These are phyloP conservation scores for Dianthus caryophyllus DNA, from an alignment of 148 eudicot species.

Conservation along the genomic window DNA sequence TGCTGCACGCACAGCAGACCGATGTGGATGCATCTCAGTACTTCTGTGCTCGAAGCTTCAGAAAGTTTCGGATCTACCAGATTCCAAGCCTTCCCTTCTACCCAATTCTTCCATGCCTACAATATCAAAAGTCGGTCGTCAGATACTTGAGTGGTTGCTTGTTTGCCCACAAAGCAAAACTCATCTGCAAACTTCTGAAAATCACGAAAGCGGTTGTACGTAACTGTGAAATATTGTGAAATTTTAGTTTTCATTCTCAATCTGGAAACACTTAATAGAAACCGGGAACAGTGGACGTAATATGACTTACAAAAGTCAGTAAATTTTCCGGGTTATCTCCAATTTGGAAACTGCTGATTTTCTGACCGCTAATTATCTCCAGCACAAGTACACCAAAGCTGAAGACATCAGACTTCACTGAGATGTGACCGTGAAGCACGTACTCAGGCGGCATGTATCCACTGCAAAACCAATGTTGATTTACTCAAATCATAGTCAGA, in stretches of 20 bases:
- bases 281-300: too few relatives aligned
- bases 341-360: slow-evolving; percentile 19
- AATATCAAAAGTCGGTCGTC: not conserved
- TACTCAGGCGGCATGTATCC: slow-evolving; percentile 43
- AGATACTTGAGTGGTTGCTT: not conserved
- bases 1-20: slow-evolving; percentile 45
- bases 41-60: slow-evolving; percentile 20
- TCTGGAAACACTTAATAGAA: too few relatives aligned
- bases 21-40: slow-evolving; percentile 43
- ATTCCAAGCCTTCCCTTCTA: slow-evolving; percentile 21
- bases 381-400: slow-evolving; percentile 42
- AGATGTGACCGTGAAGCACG: slow-evolving; percentile 29
- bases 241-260: too few relatives aligned
- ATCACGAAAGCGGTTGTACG: too few relatives aligned
- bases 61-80: slow-evolving; percentile 24
- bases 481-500: not conserved
- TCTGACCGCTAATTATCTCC: slow-evolving; percentile 35
- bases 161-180: too few relatives aligned
- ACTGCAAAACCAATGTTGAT: slow-evolving; percentile 15
- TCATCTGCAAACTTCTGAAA: too few relatives aligned
- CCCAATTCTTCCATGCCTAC: slow-evolving; percentile 30
- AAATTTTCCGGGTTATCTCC: slow-evolving; percentile 24
- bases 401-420: slow-evolving; percentile 33
- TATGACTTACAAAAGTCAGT: slow-evolving; percentile 25
- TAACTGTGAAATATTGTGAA: too few relatives aligned